Evolutionary conservation across 1,284 basidiomycete species (phyloP).

Genomic region (Wallemia hederae): DNA sequence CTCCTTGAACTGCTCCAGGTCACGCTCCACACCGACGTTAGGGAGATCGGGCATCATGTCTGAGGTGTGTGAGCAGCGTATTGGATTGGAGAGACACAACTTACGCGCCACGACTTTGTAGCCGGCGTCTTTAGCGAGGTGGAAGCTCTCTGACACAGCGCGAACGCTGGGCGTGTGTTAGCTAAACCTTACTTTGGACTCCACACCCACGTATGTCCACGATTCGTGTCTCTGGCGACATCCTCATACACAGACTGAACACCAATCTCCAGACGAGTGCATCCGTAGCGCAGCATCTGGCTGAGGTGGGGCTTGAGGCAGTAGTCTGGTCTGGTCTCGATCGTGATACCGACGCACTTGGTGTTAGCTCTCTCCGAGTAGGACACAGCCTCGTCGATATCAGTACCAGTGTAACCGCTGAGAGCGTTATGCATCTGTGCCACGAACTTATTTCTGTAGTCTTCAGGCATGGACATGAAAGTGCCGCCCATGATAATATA

Average conservation of each 20-base stretch:
- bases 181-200: background rate
- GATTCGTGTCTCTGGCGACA: slow-evolving; percentile 91
- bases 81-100: too few species aligned
- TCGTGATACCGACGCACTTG: slow-evolving; percentile 96
- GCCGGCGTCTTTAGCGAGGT: slow-evolving; percentile 91
- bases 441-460: slow-evolving; percentile 74
- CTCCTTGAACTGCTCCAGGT: slow-evolving; percentile 91
- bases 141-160: slow-evolving; percentile 89
- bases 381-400: slow-evolving; percentile 91
- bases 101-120: slow-evolving; percentile 86
- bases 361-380: slow-evolving; percentile 92
- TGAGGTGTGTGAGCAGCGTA: background rate
- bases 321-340: slow-evolving; percentile 95
- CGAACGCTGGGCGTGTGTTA: slow-evolving; percentile 36
- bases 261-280: slow-evolving; percentile 89
- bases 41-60: slow-evolving; percentile 27
- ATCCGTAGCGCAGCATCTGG: slow-evolving; percentile 97
- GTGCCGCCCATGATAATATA: slow-evolving; percentile 99
- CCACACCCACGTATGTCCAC: slow-evolving; percentile 16
- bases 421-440: slow-evolving; percentile 92
- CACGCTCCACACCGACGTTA: slow-evolving; percentile 86
- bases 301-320: slow-evolving; percentile 88
- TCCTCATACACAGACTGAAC: slow-evolving; percentile 99
- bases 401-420: slow-evolving; percentile 69
- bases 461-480: slow-evolving; percentile 97